phyloP scores from a whole-genome alignment of 2,329 filamentous ascomycete species.

The Xylaria polymorpha region DNA sequence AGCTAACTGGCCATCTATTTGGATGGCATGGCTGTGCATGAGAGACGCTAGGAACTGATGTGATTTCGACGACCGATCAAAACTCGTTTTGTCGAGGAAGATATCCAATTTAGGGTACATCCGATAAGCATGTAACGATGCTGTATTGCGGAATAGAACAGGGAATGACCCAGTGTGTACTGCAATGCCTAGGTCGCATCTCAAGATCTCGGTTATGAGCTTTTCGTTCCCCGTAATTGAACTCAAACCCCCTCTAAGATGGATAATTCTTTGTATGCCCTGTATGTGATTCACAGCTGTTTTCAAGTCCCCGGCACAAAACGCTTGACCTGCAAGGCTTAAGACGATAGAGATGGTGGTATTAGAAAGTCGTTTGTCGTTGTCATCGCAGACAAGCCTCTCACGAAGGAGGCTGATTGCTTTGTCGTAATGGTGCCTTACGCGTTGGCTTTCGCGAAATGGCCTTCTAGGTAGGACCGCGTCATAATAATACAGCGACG shows the following conservation, averaged over 20 bases:
- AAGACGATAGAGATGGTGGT: conserved; percentile 50
- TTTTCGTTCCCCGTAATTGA: conserved; percentile 50
- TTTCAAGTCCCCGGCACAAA: conserved; percentile 45
- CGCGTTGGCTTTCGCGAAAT: conserved; percentile 3
- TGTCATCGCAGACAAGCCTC: conserved; percentile 28
- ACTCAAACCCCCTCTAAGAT: conserved; percentile 52
- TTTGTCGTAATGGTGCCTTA: conserved; percentile 34
- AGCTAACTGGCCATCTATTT: conserved; percentile 39
- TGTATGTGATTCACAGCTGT: conserved; percentile 51
- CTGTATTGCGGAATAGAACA: neutral
- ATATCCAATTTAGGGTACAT: conserved; percentile 8
- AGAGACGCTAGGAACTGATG: neutral
- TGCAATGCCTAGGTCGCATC: conserved; percentile 14
- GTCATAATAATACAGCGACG: conserved; percentile 32
- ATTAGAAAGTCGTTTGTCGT: conserved; percentile 41
- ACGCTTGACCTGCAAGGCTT: conserved; percentile 49
- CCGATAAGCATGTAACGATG: neutral
- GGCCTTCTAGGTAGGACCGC: conserved; percentile 8
- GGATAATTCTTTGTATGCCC: conserved; percentile 53
- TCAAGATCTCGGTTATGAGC: conserved; percentile 50
- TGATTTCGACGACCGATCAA: neutral
- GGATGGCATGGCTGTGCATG: neutral
- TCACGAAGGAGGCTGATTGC: conserved; percentile 34
- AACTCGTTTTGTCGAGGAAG: neutral
- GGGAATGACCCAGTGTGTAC: conserved; percentile 3